These are phyloP conservation scores for Musa balbisiana DNA, from an alignment of 202 grass and related monocot genomes.

Conservation along the genomic window DNA sequence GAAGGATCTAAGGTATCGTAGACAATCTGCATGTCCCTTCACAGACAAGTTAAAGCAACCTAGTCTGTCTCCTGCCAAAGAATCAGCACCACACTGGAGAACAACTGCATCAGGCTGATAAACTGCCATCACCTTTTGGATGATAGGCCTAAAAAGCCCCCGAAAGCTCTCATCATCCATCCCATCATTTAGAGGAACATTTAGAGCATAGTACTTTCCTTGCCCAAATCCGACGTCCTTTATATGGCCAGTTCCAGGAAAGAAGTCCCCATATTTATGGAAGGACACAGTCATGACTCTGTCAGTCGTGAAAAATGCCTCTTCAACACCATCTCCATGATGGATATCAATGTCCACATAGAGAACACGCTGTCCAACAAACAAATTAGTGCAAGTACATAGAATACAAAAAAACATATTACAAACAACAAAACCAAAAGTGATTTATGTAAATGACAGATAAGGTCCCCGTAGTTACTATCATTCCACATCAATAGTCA, in stretches of 20 bases:
- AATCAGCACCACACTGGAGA: conserved; percentile 94
- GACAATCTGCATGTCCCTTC: conserved; percentile 88
- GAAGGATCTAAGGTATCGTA: conserved; percentile 89
- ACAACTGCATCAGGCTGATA: conserved; percentile 94
- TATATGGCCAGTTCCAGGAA: conserved; percentile 92
- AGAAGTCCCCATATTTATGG: conserved; percentile 98
- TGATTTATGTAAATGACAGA: not conserved
- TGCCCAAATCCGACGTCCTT: conserved; percentile 59
- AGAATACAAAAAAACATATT: conserved; percentile 15
- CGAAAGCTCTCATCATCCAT: conserved; percentile 81
- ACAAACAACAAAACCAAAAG: not conserved
- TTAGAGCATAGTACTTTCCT: conserved; percentile 91
- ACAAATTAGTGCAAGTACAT: conserved; percentile 22
- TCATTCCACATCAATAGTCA: not conserved
- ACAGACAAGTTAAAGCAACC: conserved; percentile 99
- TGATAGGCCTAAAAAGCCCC: conserved; percentile 73
- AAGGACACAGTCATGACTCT: conserved; percentile 97
- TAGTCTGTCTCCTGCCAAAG: conserved; percentile 87
- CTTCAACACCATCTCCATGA: conserved; percentile 98
- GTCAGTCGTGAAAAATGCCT: conserved; percentile 96
- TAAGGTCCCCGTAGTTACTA: not conserved
- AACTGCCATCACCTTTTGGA: conserved; percentile 88
- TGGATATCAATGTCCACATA: conserved; percentile 99
- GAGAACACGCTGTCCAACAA: conserved; percentile 54
- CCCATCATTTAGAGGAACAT: conserved; percentile 91